Evolutionary conservation across 768 basidiomycete genomes (phyloP).

Genomic region (Mycena venus): DNA sequence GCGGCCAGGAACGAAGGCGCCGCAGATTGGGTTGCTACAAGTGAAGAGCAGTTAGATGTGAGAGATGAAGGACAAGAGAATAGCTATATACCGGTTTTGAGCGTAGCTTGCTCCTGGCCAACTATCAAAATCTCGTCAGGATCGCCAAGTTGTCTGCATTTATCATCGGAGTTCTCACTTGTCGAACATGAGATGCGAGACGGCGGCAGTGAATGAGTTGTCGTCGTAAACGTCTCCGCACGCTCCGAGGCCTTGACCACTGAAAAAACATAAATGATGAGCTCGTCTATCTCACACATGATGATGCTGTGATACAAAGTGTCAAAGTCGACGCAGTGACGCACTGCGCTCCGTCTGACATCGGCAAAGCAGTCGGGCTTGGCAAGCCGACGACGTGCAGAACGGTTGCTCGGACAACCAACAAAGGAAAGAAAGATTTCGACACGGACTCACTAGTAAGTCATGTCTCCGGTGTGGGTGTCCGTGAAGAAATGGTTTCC

Average conservation of each 20-base stretch:
- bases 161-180: not conserved
- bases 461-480: constrained; percentile 44
- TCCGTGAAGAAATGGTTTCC: constrained; percentile 35
- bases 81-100: constrained; percentile 41
- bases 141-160: not conserved
- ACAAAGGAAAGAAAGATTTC: not conserved
- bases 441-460: constrained; percentile 42
- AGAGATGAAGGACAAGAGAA: no score
- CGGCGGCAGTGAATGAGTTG: constrained; percentile 44
- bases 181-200: constrained; percentile 43
- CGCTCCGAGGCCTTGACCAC: constrained; percentile 42
- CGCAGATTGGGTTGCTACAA: constrained; percentile 44
- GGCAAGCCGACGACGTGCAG: not conserved
- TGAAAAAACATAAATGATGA: constrained; percentile 9
- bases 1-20: constrained; percentile 44
- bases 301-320: not conserved
- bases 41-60: no score
- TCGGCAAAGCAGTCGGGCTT: no score
- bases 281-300: no score
- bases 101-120: not conserved
- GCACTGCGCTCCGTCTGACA: no score
- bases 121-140: not conserved
- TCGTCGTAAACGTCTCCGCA: constrained; percentile 48
- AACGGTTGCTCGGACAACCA: not conserved
- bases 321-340: not conserved